phyloP scores from a whole-genome alignment of 305 asterid genomes.

The Andrographis paniculata region DNA sequence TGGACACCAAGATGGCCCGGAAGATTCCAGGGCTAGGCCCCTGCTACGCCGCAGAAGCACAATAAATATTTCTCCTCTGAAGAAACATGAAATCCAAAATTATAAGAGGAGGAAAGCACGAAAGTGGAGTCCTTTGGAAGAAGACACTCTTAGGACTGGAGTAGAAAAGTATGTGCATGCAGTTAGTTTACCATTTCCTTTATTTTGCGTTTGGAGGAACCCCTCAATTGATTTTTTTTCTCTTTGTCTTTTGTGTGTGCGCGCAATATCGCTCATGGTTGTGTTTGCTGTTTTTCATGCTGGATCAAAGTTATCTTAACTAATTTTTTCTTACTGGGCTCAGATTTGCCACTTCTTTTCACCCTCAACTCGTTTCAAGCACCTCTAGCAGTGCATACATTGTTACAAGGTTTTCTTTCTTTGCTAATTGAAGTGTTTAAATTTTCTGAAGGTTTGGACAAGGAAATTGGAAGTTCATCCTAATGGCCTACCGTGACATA shows the following conservation, averaged over 20 bases:
- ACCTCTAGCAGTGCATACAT: no score
- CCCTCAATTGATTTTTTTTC: no score
- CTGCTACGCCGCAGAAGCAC: conserved; percentile 43
- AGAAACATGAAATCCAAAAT: conserved; percentile 20
- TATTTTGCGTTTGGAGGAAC: neutral
- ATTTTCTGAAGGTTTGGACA: conserved; percentile 42
- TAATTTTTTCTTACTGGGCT: no score
- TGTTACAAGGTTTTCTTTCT: neutral
- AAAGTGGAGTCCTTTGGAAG: conserved; percentile 64
- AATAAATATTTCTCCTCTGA: conserved; percentile 42
- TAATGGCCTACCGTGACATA: conserved; percentile 24
- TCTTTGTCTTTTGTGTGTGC: neutral
- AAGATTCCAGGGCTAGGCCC: conserved; percentile 9
- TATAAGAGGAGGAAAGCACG: conserved; percentile 37
- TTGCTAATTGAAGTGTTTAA: conserved; percentile 12
- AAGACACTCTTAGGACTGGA: conserved; percentile 62
- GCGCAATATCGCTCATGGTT: no score
- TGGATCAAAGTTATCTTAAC: no score
- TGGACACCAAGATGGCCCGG: conserved; percentile 19
- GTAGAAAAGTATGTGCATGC: conserved; percentile 49
- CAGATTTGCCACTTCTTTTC: no score
- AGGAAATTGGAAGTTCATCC: conserved; percentile 72
- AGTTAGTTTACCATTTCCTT: neutral
- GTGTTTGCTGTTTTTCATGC: no score
- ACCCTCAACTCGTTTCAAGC: neutral